Evolutionary conservation across 352 stramenopile species (phyloP), one percentile per base, ranked within the genome.

Genomic region (Lagenidium sp.): DNA sequence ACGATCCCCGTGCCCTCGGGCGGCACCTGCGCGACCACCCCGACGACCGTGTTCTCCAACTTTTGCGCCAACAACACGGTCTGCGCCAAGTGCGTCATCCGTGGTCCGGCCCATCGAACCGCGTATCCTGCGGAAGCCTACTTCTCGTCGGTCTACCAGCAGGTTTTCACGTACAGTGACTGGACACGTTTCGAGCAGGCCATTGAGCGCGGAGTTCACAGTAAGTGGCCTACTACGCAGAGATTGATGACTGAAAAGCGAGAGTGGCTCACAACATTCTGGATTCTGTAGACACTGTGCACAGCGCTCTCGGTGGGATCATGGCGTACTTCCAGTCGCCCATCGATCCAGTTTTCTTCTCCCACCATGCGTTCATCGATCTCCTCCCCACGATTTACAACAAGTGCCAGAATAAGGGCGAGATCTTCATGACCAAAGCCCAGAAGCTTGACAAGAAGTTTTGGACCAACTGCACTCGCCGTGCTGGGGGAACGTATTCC

Each of bases 391-490:
- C 39, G 3, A 44, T 58, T 20, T 54, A 58, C 41, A 29, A 55
- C 44, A 58, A 58, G 23, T 63, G 54, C 25, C 25, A 52, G 36
- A 36, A 29, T 6, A 53, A 60, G 6, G 44, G 41, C 8, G 29
- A 54, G 4, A 29, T 54, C 1, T 44, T 76, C 15, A 53, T 53
- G 0, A n/a, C 32, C 2, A 8, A 11, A 2, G 34, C 44, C n/a
- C 76, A 74, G 22, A 40, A 23, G 10, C 65, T 19, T 15, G 59
- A 81, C 29, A 18, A 38, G 1, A 50, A 55, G 0, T 68, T 68
- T 47, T 82, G 44, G 36, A 50, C 24, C n/a, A 51, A 29, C 1
- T 74, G 65, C 37, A 10, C 36, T 19, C 53, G 55, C 2, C 54
- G 52, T 21, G 57, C 21, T 11, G 36, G 13, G 4, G 42, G 19